These are phyloP conservation scores for Copromyces sp. DNA, from an alignment of 495 filamentous ascomycete species.

Conservation along the genomic window DNA sequence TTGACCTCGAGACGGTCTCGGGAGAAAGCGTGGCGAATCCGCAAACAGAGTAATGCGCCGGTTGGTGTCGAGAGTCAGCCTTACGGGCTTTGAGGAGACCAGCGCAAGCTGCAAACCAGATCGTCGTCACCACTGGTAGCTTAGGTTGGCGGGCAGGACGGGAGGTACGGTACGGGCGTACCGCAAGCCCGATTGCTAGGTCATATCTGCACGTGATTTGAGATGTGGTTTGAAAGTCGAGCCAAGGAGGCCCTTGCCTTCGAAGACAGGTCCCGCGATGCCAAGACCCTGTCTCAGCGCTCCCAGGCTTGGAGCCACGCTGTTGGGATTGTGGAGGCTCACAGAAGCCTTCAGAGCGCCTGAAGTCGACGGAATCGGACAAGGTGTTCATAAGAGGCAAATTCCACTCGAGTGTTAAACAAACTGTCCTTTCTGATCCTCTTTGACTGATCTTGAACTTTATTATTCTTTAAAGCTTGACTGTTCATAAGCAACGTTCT, in stretches of 20 bases:
- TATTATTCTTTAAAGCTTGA: not conserved
- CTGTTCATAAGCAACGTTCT: not conserved
- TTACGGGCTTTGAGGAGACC: not conserved
- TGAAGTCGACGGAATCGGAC: not conserved
- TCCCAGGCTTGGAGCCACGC: not conserved
- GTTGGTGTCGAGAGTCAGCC: not conserved
- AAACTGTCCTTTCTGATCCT: conserved; percentile 25
- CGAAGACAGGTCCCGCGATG: not conserved
- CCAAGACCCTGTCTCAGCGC: not conserved
- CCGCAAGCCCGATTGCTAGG: not conserved
- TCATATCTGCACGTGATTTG: not conserved
- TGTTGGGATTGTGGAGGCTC: not conserved
- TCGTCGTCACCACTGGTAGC: not conserved
- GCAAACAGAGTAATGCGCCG: not conserved
- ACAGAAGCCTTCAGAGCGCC: not conserved
- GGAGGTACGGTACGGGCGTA: not conserved
- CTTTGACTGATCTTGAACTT: conserved; percentile 10
- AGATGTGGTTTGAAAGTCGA: not conserved
- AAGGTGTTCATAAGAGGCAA: conserved; percentile 5
- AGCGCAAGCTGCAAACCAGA: not conserved
- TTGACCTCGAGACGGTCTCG: not conserved
- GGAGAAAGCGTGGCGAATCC: not conserved
- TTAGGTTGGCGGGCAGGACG: not conserved
- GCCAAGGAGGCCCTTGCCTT: not conserved
- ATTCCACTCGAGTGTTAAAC: not conserved